phyloP scores from a whole-genome alignment of 2,329 filamentous ascomycete genomes.

The Cladosporium sp. region DNA sequence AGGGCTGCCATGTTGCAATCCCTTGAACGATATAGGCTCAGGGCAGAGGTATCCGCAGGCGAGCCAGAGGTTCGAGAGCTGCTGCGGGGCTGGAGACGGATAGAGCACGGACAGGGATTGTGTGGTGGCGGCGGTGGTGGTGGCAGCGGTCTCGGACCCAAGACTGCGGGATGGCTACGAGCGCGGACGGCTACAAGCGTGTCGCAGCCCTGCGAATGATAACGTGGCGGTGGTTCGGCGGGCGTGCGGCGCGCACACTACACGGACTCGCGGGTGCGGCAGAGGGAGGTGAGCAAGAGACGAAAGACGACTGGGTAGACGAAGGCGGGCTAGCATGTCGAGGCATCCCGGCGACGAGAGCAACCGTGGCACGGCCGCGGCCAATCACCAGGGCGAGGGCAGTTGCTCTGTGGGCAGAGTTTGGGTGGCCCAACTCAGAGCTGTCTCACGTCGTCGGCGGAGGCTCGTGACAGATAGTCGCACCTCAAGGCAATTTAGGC shows the following conservation, averaged over 20 bases:
- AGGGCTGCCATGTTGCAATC: background rate
- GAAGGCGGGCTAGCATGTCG: background rate
- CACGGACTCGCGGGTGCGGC: background rate
- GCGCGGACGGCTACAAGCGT: background rate
- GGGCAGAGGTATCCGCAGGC: background rate
- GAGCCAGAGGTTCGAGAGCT: conserved; percentile 1
- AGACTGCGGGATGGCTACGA: background rate
- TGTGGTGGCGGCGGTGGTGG: background rate
- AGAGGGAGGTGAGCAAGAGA: no score
- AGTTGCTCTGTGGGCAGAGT: conserved; percentile 1
- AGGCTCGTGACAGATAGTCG: background rate
- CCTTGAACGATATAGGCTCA: conserved; percentile 7
- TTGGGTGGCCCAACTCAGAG: conserved; percentile 3
- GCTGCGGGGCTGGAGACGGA: conserved; percentile 2
- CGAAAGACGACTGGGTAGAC: background rate
- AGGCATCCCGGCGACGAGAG: background rate
- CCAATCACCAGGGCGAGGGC: background rate
- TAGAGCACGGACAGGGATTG: background rate
- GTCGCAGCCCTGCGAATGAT: conserved; percentile 12
- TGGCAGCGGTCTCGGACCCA: background rate
- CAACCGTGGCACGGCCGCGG: background rate
- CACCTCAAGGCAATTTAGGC: conserved; percentile 1
- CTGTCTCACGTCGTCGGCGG: background rate
- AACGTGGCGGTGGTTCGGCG: background rate
- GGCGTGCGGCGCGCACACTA: background rate